Base-by-base conservation (phyloP, 2,329 filamentous ascomycete species). In the Thielaviopsis populi region DNA sequence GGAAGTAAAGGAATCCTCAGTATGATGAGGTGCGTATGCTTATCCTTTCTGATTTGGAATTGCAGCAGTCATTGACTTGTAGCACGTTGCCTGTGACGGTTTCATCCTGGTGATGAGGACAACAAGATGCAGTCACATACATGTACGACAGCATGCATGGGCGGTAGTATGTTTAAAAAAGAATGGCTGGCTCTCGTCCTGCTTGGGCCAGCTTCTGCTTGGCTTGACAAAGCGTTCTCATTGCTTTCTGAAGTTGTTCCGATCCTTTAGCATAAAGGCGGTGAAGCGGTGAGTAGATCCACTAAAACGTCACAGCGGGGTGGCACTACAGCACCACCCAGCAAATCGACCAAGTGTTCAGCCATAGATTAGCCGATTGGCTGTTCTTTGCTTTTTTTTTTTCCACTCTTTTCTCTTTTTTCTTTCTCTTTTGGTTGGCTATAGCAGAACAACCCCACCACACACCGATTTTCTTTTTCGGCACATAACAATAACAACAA, bases 401-500 rank as follows among this genome's bases (percentile, higher is more conserved):
- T 46, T 43, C n/a, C 2, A 3, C n/a, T 43, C 10, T n/a, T 46
- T 46, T 46, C n/a, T n/a, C n/a, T 54, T 8, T 6, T 42, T 1
- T 13, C n/a, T 46, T 46, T 43, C n/a, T 3, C 3, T 43, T 43
- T 8, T n/a, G n/a, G n/a, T 46, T 46, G 42, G 42, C 3, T 10
- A 15, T 8, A 22, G 54, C 33, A 42, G 46, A 41, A 17, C 67
- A 68, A 59, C 43, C 62, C 33, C 67, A 67, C 60, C 65, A 67
- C 43, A 59, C 66, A 56, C 61, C 64, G 27, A 63, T 42, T 61
- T 50, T 61, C 27, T 43, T 61, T 48, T 37, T 50, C n/a, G 7
- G 11, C 8, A 33, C 33, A 30, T n/a, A 58, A 22, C 17, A 37
- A 37, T 8, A 33, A 33, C 30, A 33, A 33, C 30, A 33, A 33